phyloP scores from a whole-genome alignment of 371 early-diverging fungal species.

The Mucor plumbeus region DNA sequence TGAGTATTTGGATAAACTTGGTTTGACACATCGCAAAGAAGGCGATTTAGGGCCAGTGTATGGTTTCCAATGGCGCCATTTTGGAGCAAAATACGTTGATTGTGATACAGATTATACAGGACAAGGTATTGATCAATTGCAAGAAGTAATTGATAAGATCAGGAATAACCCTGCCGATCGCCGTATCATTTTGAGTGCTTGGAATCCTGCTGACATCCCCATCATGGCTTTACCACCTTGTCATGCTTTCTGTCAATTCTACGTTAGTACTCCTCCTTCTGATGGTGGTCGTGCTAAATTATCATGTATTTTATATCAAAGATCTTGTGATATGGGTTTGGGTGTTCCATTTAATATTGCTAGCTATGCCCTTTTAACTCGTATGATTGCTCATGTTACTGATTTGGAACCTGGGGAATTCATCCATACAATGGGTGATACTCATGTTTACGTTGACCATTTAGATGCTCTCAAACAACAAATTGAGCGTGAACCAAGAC shows the following conservation, averaged over 20 bases:
- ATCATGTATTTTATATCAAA: conserved; percentile 97
- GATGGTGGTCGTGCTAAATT: conserved; percentile 60
- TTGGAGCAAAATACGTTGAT: conserved; percentile 94
- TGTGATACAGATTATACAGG: conserved; percentile 92
- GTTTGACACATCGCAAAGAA: conserved; percentile 79
- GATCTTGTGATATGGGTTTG: conserved; percentile 98
- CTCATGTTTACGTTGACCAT: conserved; percentile 98
- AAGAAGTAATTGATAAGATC: conserved; percentile 88
- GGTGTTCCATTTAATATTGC: conserved; percentile 99
- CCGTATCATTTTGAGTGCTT: conserved; percentile 96
- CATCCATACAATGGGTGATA: conserved; percentile 96
- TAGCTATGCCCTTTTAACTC: conserved; percentile 94
- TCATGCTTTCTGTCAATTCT: conserved; percentile 95
- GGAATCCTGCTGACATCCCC: conserved; percentile 94
- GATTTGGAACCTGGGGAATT: conserved; percentile 91
- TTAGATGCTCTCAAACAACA: conserved; percentile 89
- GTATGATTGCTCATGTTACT: conserved; percentile 94
- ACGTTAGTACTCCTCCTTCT: conserved; percentile 72
- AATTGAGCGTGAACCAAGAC: conserved; percentile 79
- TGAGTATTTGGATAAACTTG: conserved; percentile 88
- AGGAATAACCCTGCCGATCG: conserved; percentile 90
- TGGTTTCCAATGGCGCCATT: conserved; percentile 99
- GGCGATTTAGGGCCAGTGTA: conserved; percentile 99
- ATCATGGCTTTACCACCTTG: conserved; percentile 97
- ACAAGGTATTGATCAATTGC: conserved; percentile 96